Evolutionary conservation across 2,329 filamentous ascomycete species (phyloP).

Genomic region (Hypoxylon sp.): DNA sequence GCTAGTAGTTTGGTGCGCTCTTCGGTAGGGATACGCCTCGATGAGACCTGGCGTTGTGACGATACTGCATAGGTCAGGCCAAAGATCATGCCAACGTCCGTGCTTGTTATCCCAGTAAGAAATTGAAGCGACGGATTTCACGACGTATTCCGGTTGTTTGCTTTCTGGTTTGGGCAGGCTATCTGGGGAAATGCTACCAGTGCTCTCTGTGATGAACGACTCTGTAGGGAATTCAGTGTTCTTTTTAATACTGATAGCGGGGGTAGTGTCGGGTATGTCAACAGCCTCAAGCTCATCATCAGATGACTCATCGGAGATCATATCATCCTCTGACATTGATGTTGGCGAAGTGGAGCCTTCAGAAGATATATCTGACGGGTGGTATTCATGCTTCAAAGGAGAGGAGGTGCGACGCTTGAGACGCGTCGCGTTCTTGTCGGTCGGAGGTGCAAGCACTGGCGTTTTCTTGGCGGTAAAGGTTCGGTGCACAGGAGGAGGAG

Average conservation of each 20-base stretch:
- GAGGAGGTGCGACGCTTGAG: constrained; percentile 85
- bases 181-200: constrained; percentile 76
- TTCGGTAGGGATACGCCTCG: constrained; percentile 67
- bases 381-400: constrained; percentile 96
- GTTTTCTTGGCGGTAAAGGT: constrained; percentile 60
- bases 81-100: constrained; percentile 73
- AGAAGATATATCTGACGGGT: constrained; percentile 81
- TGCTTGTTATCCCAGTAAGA: constrained; percentile 74
- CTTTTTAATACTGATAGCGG: constrained; percentile 70
- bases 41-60: constrained; percentile 72
- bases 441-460: constrained; percentile 62
- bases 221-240: constrained; percentile 53
- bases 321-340: constrained; percentile 62
- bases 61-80: constrained; percentile 67
- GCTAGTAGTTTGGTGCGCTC: constrained; percentile 56
- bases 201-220: constrained; percentile 64
- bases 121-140: constrained; percentile 68
- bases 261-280: constrained; percentile 71
- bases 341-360: constrained; percentile 52
- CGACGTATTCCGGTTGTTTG: constrained; percentile 60
- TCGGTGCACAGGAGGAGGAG: constrained; percentile 69
- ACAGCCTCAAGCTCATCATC: constrained; percentile 73
- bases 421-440: constrained; percentile 62
- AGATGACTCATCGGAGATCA: constrained; percentile 62
- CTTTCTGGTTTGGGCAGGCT: constrained; percentile 66